Base-by-base conservation (phyloP, 2,329 filamentous ascomycete species). In the Xylariaceae sp. region DNA sequence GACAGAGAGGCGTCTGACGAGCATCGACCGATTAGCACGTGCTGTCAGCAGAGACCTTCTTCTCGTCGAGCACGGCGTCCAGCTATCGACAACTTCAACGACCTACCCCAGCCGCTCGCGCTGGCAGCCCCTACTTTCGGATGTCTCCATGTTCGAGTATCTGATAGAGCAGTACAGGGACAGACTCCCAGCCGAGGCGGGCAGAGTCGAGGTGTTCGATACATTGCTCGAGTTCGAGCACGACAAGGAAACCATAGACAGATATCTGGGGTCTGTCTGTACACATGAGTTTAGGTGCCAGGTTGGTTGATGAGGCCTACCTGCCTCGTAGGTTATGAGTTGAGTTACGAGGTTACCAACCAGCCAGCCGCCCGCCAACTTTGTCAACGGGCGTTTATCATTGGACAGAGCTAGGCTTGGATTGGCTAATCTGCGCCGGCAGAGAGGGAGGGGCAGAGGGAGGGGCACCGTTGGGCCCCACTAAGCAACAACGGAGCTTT, bases 121-220 rank as follows among this genome's bases (percentile, higher is more conserved):
- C 36, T 61, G 3, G 59, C 62, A 7, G 62, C 60, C n/a, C 2
- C 41, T 54, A 10, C 42, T 62, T 8, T 57, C 60, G 0, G 59
- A 65, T 24, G 33, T 57, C 4, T 50, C 58, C 3, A 64, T 65
- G 52, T 61, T 65, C 24, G 55, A 63, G 8, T 64, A 61, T 29
- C 45, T 65, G 1, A 51, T 64, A 11, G 43, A 59, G 8, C 51
- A 57, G n/a, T 65, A 63, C 33, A 51, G 57, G 0, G 54, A 59
- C 8, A 60, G 58, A 31, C 39, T 65, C 0, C 58, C 61, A 2
- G 36, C 53, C 3, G 51, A 50, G 9, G 48, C 51, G 2, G 61
- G 61, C n/a, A 51, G 58, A n/a, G 28, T 59, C 1, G 61, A 64
- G 21, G 54, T 60, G 1, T 56, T 65, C 37, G 60, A 57, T n/a